Base-by-base conservation (phyloP, 2,329 filamentous ascomycete genomes). In the Colletotrichum spaethianum region DNA sequence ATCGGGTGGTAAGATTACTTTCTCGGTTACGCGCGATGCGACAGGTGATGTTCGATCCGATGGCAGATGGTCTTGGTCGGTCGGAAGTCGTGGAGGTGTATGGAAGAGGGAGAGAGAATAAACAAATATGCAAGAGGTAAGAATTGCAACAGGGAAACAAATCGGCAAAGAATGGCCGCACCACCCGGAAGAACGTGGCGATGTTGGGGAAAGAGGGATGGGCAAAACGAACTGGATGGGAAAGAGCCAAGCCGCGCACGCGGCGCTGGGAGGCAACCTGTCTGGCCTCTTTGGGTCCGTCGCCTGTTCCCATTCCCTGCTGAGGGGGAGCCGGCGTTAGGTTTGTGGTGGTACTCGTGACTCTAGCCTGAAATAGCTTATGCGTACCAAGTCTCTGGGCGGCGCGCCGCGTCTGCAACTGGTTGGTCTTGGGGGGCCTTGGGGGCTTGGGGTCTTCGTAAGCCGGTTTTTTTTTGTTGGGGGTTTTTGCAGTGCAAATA, bases 371-470 rank as follows among this genome's bases (percentile, higher is more conserved):
- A 72, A 60, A 42, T 63, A 48, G 59, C 59, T 63, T 55, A 63
- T 72, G 65, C 65, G 65, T 20, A 69, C 69, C 65, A 69, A 60
- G 69, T 60, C 65, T 72, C 65, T 69, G 65, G 69, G 69, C 59
- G 38, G 1, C 38, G 40, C 68, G 68, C 68, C 46, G 55, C 55
- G 44, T 38, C 28, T 42, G 33, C 60, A 31, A 28, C 31, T 63
- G 50, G 62, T 67, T 57, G 40, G 44, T 28, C 23, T 36, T 26
- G 33, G 42, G 61, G n/a, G 18, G 38, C 53, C 52, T 52, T n/a
- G 50, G 31, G 42, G 28, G 68, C 67, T 62, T 53, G 53, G 33
- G 23, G 55, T 38, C 16, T 50, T 62, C 44, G 14, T 48, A 38
- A 62, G 48, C 61, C 36, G 33, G 16, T 38, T 18, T 38, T 36